These are phyloP conservation scores for Ogataea sp. DNA, from an alignment of 805 yeast genomes.

Conservation along the genomic window DNA sequence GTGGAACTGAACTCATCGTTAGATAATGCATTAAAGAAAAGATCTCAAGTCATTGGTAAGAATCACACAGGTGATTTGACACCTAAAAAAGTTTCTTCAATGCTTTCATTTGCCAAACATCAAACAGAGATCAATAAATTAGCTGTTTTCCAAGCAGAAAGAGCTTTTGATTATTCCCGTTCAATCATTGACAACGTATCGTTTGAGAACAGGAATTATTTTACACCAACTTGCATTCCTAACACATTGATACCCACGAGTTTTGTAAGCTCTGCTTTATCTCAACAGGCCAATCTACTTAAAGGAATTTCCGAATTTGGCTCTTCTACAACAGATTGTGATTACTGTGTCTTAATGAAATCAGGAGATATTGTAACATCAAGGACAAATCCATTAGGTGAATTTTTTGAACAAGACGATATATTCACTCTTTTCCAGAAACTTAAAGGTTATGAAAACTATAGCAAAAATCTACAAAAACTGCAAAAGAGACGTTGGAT, in stretches of 20 bases:
- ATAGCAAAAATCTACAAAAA: conserved; percentile 29
- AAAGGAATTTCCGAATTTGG: neutral
- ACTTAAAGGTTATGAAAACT: conserved; percentile 30
- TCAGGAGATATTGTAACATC: conserved; percentile 29
- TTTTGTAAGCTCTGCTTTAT: neutral
- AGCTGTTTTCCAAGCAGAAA: conserved; percentile 35
- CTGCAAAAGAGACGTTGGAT: conserved; percentile 43
- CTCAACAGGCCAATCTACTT: too few species aligned
- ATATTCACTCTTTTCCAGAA: conserved; percentile 31
- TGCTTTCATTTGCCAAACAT: conserved; percentile 33
- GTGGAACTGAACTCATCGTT: neutral
- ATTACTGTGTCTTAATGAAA: conserved; percentile 13
- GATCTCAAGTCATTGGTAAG: too few species aligned
- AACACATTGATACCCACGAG: conserved; percentile 18
- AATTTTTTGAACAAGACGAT: conserved; percentile 29
- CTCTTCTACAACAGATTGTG: too few species aligned
- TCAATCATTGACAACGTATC: conserved; percentile 30
- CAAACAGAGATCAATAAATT: conserved; percentile 32
- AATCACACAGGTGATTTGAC: neutral
- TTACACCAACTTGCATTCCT: conserved; percentile 35
- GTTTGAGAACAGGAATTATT: conserved; percentile 33
- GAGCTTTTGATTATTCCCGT: conserved; percentile 46
- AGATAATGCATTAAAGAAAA: neutral
- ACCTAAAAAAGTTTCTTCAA: neutral
- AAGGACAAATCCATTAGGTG: conserved; percentile 31